Percentiles rank a stretch among this genome's conserved stretches.
Evolutionary conservation across 306 rosid genomes (phyloP).

Genomic region (Pyrus pyrifolia): DNA sequence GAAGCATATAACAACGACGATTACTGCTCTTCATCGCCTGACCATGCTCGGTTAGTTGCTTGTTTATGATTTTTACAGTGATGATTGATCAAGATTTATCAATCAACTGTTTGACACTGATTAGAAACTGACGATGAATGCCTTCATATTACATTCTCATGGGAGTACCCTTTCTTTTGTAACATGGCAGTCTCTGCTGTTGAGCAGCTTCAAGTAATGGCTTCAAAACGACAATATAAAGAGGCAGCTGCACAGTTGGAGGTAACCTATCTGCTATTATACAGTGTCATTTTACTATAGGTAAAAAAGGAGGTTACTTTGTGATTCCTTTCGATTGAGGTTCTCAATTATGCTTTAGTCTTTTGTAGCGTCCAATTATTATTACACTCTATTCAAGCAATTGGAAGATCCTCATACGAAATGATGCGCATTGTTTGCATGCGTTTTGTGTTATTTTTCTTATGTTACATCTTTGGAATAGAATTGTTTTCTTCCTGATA

Average conservation of each 20-base stretch:
- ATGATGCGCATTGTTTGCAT: not conserved
- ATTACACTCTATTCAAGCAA: not conserved
- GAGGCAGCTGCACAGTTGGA: slow-evolving; percentile 98
- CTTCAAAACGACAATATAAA: slow-evolving; percentile 93
- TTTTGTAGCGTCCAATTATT: not conserved
- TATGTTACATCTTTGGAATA: not conserved
- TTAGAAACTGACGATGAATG: not conserved
- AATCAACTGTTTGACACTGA: not conserved
- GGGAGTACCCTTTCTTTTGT: slow-evolving; percentile 5
- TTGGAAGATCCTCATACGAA: not conserved
- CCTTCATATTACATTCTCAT: not conserved
- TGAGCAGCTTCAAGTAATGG: slow-evolving; percentile 98
- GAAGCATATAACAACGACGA: slow-evolving; percentile 95
- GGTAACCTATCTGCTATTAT: slow-evolving; percentile 35
- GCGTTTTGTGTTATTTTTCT: not conserved
- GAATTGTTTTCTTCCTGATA: not conserved
- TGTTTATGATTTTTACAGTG: not conserved
- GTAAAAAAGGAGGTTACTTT: not conserved
- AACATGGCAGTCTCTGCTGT: slow-evolving; percentile 90
- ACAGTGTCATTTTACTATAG: not conserved
- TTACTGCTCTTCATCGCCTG: slow-evolving; percentile 97
- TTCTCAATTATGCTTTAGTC: not conserved
- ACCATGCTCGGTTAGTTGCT: slow-evolving; percentile 76
- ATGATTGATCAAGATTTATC: not conserved
- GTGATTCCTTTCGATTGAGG: not conserved